phyloP scores from a whole-genome alignment of 495 filamentous ascomycete genomes.

The Penicillium flavigenum region DNA sequence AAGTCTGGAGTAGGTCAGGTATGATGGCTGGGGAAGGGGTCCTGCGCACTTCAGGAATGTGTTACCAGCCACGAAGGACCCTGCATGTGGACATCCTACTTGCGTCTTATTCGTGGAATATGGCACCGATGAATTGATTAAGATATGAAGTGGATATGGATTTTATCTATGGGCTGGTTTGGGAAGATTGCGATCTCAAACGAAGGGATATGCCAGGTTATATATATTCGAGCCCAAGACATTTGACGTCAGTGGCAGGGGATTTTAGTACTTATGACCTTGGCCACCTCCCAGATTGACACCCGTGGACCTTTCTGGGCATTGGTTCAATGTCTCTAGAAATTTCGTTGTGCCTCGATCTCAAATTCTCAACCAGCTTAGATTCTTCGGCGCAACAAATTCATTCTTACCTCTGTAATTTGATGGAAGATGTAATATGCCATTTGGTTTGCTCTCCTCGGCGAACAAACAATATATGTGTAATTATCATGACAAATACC shows the following conservation, averaged over 20 bases:
- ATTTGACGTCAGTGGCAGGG: constrained; percentile 2
- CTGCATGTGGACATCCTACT: constrained; percentile 1
- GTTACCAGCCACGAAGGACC: constrained; percentile 19
- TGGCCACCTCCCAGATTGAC: background rate
- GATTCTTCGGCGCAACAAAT: background rate
- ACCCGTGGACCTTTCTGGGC: too few species aligned
- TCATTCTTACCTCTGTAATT: background rate
- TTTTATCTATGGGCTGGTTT: background rate
- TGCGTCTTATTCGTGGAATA: background rate
- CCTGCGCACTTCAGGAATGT: constrained; percentile 14
- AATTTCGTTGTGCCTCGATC: background rate
- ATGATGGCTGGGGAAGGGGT: constrained; percentile 5
- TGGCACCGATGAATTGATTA: background rate
- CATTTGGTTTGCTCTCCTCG: too few species aligned
- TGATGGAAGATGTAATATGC: background rate
- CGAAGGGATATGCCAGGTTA: background rate
- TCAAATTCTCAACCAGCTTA: background rate
- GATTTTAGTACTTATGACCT: background rate
- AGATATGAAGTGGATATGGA: too few species aligned
- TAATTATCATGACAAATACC: too few species aligned
- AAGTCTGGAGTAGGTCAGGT: background rate
- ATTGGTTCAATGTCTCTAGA: background rate
- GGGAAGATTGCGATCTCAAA: background rate
- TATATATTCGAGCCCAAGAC: background rate
- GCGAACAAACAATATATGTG: too few species aligned